Evolutionary conservation across 495 filamentous ascomycete species (phyloP), one percentile per base, ranked within the genome.

Genomic region (Talaromyces borbonicus): DNA sequence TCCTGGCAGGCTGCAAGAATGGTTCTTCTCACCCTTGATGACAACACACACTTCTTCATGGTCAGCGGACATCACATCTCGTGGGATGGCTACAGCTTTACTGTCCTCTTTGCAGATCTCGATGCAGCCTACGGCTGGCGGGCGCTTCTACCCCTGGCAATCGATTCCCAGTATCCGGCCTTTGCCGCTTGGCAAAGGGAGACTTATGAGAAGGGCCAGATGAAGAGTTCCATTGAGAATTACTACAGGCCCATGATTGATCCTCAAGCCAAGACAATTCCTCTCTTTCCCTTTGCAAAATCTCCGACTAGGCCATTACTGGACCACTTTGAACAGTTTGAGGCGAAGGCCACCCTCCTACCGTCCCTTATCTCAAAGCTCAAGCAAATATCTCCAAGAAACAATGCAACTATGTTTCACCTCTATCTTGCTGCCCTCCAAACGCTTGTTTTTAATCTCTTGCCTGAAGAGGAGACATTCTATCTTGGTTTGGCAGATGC

Each of bases 1-100:
- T 39, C 47, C 5, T 64, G 66, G 1, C 56, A 69, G n/a, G 38
- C 47, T 0, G 52, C 68, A 15, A 51, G 57, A 16, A 24, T 68
- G 0, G 26, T 56, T 1, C 49, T 68, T 1, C 51, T 69, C 8
- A 52, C 51, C 0, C 15, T 53, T 2, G 27, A 33, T 0, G 26
- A 40, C 1, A 47, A 40, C 8, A 27, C 39, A 3, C 56, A 66
- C 38, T 62, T 56, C 49, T 33, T 68, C 0, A 31, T 71, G 1
- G 35, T 67, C 23, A 50, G 46, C 8, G 69, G 57, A 39, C 67
- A 72, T 24, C 74, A 77, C 43, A 75, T 77, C 48, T 47, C 55
- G 30, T 69, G 74, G 56, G 74, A 77, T 45, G 71, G 65, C 0
- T 50, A 65, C 20, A 67, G 67, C 42, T 60, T 66, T 6, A 51